These are phyloP conservation scores for Ophiostoma australiae DNA, from an alignment of 2,329 filamentous ascomycete genomes.

Conservation along the genomic window DNA sequence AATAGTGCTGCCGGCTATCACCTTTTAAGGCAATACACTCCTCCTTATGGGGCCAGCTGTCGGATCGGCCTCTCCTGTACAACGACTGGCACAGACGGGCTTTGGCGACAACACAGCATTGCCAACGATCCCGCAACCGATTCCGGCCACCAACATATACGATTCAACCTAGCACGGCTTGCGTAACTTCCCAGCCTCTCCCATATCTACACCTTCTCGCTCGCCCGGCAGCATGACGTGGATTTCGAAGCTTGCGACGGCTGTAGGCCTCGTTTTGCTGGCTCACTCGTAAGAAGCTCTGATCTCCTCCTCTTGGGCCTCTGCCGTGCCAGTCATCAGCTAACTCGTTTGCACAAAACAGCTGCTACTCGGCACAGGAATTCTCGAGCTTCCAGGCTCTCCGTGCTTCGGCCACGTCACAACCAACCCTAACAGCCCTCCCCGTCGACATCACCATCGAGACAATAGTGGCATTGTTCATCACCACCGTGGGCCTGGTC, in stretches of 20 bases:
- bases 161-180: background rate
- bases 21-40: background rate
- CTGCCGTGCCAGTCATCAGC: background rate
- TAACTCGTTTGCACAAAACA: constrained; percentile 38
- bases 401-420: constrained; percentile 35
- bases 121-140: background rate
- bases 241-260: constrained; percentile 64
- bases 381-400: constrained; percentile 68
- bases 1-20: background rate
- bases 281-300: constrained; percentile 69
- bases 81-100: background rate
- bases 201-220: background rate
- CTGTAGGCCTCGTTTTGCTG: constrained; percentile 71
- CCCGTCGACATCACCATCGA: constrained; percentile 86
- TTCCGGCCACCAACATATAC: background rate
- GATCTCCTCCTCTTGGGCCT: background rate
- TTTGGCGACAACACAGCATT: background rate
- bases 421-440: constrained; percentile 48
- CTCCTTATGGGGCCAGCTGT: constrained; percentile 1
- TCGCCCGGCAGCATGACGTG: constrained; percentile 54
- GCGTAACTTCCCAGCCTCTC: background rate
- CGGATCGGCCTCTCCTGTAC: background rate
- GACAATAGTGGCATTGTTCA: constrained; percentile 70
- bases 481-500: constrained; percentile 81
- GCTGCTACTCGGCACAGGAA: constrained; percentile 95